These are phyloP conservation scores for Plectranthus barbatus DNA, from an alignment of 257 asterid genomes.

Conservation along the genomic window DNA sequence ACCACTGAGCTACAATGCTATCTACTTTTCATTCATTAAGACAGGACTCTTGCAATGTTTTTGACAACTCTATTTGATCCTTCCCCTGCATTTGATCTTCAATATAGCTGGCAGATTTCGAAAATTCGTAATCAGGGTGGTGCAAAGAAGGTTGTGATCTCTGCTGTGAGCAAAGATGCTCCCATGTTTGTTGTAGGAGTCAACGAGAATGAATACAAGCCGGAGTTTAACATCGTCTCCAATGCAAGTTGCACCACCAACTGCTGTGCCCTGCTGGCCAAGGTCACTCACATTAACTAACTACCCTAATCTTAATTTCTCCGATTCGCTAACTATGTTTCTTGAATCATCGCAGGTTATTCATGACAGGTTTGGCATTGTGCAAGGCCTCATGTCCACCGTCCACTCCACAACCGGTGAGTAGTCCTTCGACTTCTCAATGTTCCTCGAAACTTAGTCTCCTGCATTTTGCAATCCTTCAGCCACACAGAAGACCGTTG, in stretches of 20 bases:
- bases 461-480: not conserved
- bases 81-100: not conserved
- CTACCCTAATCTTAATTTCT: not conserved
- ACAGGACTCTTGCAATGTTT: no score
- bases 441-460: not conserved
- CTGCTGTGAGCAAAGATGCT: conserved; percentile 62
- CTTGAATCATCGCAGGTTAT: conserved; percentile 22
- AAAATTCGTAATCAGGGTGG: conserved; percentile 34
- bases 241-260: conserved; percentile 68
- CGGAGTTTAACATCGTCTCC: conserved; percentile 43
- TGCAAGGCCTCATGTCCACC: conserved; percentile 61
- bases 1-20: no score
- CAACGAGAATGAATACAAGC: conserved; percentile 51
- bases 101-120: not conserved
- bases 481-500: conserved; percentile 44
- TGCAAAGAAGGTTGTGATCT: conserved; percentile 61
- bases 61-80: no score
- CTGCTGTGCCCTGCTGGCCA: conserved; percentile 61
- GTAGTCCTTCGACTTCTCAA: not conserved
- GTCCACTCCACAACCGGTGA: conserved; percentile 60
- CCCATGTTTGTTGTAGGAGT: conserved; percentile 68
- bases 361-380: conserved; percentile 52
- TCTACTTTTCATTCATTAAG: no score
- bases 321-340: not conserved
- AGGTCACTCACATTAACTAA: conserved; percentile 21